phyloP scores from a whole-genome alignment of 352 stramenopile species.

The Phytopythium kandeliae region DNA sequence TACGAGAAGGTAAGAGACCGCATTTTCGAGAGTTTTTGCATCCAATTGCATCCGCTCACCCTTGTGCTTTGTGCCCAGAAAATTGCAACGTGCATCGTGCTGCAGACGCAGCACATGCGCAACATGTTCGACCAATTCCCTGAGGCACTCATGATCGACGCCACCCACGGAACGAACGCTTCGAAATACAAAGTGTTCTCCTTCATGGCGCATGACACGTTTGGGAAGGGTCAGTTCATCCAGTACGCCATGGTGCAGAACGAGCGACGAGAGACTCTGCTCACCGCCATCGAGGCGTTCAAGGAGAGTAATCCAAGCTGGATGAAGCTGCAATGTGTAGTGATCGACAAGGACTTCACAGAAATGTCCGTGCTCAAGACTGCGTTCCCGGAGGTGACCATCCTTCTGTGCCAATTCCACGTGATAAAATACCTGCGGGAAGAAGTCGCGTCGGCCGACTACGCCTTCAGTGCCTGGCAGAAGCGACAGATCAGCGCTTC shows the following conservation, averaged over 20 bases:
- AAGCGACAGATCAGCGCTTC: constrained; percentile 7
- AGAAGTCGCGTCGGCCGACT: not conserved
- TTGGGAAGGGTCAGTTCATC: constrained; percentile 10
- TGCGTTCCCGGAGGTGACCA: not conserved
- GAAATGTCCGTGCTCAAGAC: constrained; percentile 5
- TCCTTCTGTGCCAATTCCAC: constrained; percentile 10
- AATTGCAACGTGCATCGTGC: constrained; percentile 11
- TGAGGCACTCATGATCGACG: constrained; percentile 15
- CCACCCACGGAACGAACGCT: constrained; percentile 12
- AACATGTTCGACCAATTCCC: constrained; percentile 9
- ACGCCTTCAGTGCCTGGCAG: constrained; percentile 4
- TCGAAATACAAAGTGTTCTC: constrained; percentile 24
- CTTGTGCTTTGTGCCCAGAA: no score
- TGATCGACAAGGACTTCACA: constrained; percentile 13
- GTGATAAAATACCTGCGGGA: constrained; percentile 4
- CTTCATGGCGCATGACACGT: constrained; percentile 12
- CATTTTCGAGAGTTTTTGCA: no score
- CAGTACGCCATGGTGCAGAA: no score
- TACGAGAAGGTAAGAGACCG: no score
- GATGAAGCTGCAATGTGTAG: constrained; percentile 8
- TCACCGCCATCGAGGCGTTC: no score
- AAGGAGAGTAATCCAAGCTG: constrained; percentile 9
- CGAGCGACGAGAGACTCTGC: no score
- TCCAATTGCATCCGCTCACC: no score
- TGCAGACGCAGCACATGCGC: constrained; percentile 14